Evolutionary conservation across 306 rosid species (phyloP).

Genomic region (Arachis stenosperma): DNA sequence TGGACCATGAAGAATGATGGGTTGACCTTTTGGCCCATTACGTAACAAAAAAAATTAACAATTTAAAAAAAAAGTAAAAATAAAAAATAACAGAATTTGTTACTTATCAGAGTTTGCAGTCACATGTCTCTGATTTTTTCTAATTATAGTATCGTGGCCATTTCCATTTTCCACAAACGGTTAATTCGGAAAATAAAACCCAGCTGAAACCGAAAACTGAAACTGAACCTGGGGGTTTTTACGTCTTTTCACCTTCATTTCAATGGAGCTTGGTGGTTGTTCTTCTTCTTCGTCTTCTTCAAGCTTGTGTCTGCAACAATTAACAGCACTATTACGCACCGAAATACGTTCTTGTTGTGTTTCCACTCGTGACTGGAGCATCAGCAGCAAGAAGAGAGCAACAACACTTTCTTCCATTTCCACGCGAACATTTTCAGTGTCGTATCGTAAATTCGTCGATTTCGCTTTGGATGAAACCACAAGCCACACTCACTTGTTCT

Average conservation of each 20-base stretch:
- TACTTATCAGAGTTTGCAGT: no score
- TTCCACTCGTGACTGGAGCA: slow-evolving; percentile 12
- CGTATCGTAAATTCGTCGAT: slow-evolving; percentile 47
- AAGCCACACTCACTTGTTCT: slow-evolving; percentile 40
- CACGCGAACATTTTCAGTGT: slow-evolving; percentile 30
- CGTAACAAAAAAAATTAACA: no score
- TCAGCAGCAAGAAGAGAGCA: not conserved
- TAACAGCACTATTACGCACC: not conserved
- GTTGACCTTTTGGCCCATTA: not conserved
- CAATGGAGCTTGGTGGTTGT: slow-evolving; percentile 41
- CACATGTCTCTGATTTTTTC: no score
- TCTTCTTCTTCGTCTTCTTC: slow-evolving; percentile 39
- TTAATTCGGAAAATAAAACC: not conserved
- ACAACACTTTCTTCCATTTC: not conserved
- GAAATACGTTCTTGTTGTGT: not conserved
- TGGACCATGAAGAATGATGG: not conserved
- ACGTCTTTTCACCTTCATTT: not conserved
- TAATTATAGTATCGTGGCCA: no score
- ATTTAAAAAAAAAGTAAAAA: no score
- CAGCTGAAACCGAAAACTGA: no score
- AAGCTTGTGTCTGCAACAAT: slow-evolving; percentile 23
- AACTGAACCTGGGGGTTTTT: no score
- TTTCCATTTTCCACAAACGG: not conserved
- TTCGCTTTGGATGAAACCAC: slow-evolving; percentile 55
- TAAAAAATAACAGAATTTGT: no score